These are phyloP conservation scores for Trichomonascaceae sp. DNA, from an alignment of 1,139 yeast species.

Conservation along the genomic window DNA sequence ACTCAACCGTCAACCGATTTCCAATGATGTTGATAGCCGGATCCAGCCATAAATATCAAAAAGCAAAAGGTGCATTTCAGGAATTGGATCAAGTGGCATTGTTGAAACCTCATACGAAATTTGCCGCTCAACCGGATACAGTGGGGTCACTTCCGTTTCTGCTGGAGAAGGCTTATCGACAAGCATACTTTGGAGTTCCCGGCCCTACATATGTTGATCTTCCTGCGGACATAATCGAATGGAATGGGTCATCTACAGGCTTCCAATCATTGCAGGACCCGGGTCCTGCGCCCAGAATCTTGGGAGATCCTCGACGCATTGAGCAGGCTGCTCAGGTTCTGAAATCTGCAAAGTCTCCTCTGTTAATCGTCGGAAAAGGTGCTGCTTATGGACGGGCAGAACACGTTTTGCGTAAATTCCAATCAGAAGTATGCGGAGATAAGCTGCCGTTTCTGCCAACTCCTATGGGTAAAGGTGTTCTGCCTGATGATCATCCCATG, in stretches of 20 bases:
- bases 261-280: slow-evolving; percentile 19
- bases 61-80: slow-evolving; percentile 57
- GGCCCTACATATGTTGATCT: slow-evolving; percentile 57
- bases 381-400: slow-evolving; percentile 45
- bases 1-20: slow-evolving; percentile 52
- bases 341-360: slow-evolving; percentile 39
- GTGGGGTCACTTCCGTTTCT: slow-evolving; percentile 36
- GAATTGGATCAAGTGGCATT: slow-evolving; percentile 56
- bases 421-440: slow-evolving; percentile 28
- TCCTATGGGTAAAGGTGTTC: slow-evolving; percentile 70
- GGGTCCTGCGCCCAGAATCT: slow-evolving; percentile 34
- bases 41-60: slow-evolving; percentile 43
- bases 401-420: slow-evolving; percentile 35
- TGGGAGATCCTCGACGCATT: slow-evolving; percentile 39
- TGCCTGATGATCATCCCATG: slow-evolving; percentile 41
- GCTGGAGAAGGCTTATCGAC: slow-evolving; percentile 46
- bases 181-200: slow-evolving; percentile 45
- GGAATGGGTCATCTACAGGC: slow-evolving; percentile 13
- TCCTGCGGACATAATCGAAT: slow-evolving; percentile 54
- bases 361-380: slow-evolving; percentile 60
- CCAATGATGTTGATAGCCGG: slow-evolving; percentile 61
- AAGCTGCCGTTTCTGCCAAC: slow-evolving; percentile 55
- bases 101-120: slow-evolving; percentile 42
- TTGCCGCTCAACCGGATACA: slow-evolving; percentile 42
- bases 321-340: slow-evolving; percentile 33